A percentile compares a stretch with the other conserved stretches of the same genome.
Conservation (phyloP, 495 filamentous ascomycete species). For the Rostrohypoxylon terebratum region DNA sequence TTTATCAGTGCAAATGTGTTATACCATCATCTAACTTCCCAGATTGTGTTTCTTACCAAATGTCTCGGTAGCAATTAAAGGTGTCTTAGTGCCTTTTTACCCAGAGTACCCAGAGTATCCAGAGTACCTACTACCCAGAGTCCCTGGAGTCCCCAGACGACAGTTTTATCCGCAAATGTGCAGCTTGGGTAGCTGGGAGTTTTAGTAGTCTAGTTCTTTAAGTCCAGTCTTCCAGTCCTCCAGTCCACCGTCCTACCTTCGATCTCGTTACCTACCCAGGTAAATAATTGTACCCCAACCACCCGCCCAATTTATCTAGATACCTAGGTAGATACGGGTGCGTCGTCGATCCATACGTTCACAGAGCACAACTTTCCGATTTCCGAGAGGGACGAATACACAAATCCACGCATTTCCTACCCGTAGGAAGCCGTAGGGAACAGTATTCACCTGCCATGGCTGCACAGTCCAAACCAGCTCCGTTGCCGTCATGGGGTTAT, state of each 20-base stretch:
- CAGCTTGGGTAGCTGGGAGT: conserved; percentile 5
- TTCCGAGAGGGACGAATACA: conserved; percentile 8
- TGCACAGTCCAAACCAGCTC: conserved; percentile 79
- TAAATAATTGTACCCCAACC: conserved; percentile 16
- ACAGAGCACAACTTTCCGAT: conserved; percentile 3
- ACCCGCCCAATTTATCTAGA: conserved; percentile 2
- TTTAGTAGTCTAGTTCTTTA: background rate
- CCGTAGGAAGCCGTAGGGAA: conserved; percentile 8
- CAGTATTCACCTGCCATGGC: conserved; percentile 66
- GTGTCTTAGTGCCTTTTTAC: conserved; percentile 30
- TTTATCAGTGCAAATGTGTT: conserved; percentile 17
- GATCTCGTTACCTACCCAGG: background rate
- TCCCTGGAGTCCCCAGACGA: conserved; percentile 17
- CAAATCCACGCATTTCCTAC: background rate
- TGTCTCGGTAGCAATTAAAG: conserved; percentile 35
- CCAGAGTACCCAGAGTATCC: background rate
- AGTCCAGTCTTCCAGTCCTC: no score
- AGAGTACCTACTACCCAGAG: no score
- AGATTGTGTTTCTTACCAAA: background rate
- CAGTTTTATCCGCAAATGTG: conserved; percentile 35
- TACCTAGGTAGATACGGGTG: background rate
- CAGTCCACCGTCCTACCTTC: conserved; percentile 7
- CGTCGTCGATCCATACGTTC: conserved; percentile 15
- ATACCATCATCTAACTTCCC: conserved; percentile 22
- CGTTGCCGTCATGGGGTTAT: conserved; percentile 91